phyloP scores from a whole-genome alignment of 2,329 filamentous ascomycete genomes.

The Fusarium illudens region DNA sequence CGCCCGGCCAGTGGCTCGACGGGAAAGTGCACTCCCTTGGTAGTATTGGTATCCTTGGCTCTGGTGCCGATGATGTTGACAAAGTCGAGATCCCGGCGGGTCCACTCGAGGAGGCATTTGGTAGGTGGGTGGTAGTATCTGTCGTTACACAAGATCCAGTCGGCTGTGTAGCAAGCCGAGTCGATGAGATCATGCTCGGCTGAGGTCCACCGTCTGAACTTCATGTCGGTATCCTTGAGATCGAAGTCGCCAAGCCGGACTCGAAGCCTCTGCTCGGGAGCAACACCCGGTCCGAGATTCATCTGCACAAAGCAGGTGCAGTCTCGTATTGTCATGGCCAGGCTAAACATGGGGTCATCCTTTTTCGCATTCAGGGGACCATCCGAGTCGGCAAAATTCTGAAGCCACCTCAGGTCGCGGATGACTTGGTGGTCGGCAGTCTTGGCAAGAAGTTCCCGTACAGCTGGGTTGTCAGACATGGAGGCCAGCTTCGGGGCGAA shows the following conservation, averaged over 20 bases:
- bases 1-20: slow-evolving; percentile 22
- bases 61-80: slow-evolving; percentile 36
- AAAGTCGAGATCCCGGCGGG: slow-evolving; percentile 26
- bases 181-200: slow-evolving; percentile 70
- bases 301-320: slow-evolving; percentile 78
- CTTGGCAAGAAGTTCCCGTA: slow-evolving; percentile 37
- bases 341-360: slow-evolving; percentile 60
- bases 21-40: slow-evolving; percentile 24
- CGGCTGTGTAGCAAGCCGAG: slow-evolving; percentile 73
- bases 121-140: slow-evolving; percentile 49
- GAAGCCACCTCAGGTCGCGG: slow-evolving; percentile 47
- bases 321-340: slow-evolving; percentile 84
- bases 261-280: slow-evolving; percentile 50
- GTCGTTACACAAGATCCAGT: slow-evolving; percentile 48
- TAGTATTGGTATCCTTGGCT: slow-evolving; percentile 17
- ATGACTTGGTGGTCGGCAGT: slow-evolving; percentile 49
- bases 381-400: slow-evolving; percentile 54
- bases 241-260: slow-evolving; percentile 79
- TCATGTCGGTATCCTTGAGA: slow-evolving; percentile 73
- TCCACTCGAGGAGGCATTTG: slow-evolving; percentile 47
- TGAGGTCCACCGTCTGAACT: slow-evolving; percentile 73
- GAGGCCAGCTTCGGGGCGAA: slow-evolving; percentile 47
- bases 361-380: slow-evolving; percentile 55
- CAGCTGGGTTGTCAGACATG: slow-evolving; percentile 18
- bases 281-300: slow-evolving; percentile 36